phyloP scores from a whole-genome alignment of 1,284 basidiomycete genomes.

The Heterobasidion annosum region DNA sequence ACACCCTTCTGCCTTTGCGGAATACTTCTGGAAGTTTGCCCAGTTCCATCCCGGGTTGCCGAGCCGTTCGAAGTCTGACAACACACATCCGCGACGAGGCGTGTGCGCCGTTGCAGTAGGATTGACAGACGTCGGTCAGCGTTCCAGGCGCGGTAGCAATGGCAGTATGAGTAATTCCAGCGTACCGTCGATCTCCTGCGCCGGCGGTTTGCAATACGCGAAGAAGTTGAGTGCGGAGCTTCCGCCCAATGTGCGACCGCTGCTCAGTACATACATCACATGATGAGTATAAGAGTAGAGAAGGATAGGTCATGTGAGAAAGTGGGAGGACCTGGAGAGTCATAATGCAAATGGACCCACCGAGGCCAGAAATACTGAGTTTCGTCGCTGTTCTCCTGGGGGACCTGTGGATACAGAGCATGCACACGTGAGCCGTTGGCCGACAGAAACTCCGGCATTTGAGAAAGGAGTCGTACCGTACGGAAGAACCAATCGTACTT shows the following conservation, averaged over 20 bases:
- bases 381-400: slow-evolving; percentile 12
- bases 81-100: too few relatives aligned
- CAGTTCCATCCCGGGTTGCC: slow-evolving; percentile 4
- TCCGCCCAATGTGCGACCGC: slow-evolving; percentile 21
- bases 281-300: too few relatives aligned
- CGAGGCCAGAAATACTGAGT: slow-evolving; percentile 13
- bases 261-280: background rate
- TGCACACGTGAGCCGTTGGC: background rate
- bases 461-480: slow-evolving; percentile 13
- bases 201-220: slow-evolving; percentile 16
- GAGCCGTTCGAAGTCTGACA: slow-evolving; percentile 1
- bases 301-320: background rate
- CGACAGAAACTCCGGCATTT: background rate
- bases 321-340: background rate
- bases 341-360: background rate
- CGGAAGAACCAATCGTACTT: slow-evolving; percentile 22
- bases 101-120: too few relatives aligned
- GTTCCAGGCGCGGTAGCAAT: too few relatives aligned
- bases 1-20: background rate
- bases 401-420: slow-evolving; percentile 2
- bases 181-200: slow-evolving; percentile 17
- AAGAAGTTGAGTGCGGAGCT: slow-evolving; percentile 18
- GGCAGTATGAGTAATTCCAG: too few relatives aligned
- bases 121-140: background rate
- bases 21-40: slow-evolving; percentile 1